Base-by-base conservation (phyloP, 2,329 filamentous ascomycete species). In the Phyllosticta citribraziliensis region DNA sequence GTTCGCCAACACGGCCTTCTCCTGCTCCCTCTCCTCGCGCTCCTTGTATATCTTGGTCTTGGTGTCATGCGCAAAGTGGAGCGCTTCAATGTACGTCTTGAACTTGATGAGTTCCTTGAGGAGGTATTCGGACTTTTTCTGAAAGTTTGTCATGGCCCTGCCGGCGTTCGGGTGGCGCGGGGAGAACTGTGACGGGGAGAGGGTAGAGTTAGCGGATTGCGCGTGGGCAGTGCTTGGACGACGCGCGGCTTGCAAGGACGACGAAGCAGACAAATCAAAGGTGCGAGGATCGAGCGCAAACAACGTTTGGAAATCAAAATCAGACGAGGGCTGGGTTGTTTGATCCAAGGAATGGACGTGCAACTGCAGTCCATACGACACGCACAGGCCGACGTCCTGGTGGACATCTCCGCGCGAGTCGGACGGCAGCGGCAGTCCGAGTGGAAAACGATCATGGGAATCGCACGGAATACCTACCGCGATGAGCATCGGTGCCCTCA, bases 51-150 rank as follows among this genome's bases (percentile, higher is more conserved):
- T 86, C 70, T 86, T 87, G 54, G 83, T 81, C 71, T 88, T 91
- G 60, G 85, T 81, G 33, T 72, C 76, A 67, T 88, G 84, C 0
- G 92, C 92, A 47, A 84, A 83, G 62, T 85, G 81, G 57, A 99
- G 77, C 35, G 85, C 87, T 72, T 97, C 94, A 66, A 97, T 92
- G 70, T 97, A 99, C 0, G 92, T 97, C 63, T 88, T 82, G 76
- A 96, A 97, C 75, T 97, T 97, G 74, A 97, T 91, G 72, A 95
- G 97, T 77, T 99, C 94, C 40, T 89, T 82, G 12, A 97, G 80
- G 51, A 99, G 78, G 71, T 97, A 96, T 30, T 89, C 87, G 61
- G 90, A 95, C 78, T 97, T 97, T 70, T 88, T 86, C 78, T 99
- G 92, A 93, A 94, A 99, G 74, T 99, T 99, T 20, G 87, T 82